A percentile compares a stretch with the other conserved stretches of the same genome.
Evolutionary conservation across 129 eudicot genomes (phyloP).

Genomic region (Centrapalus pauciflorus): DNA sequence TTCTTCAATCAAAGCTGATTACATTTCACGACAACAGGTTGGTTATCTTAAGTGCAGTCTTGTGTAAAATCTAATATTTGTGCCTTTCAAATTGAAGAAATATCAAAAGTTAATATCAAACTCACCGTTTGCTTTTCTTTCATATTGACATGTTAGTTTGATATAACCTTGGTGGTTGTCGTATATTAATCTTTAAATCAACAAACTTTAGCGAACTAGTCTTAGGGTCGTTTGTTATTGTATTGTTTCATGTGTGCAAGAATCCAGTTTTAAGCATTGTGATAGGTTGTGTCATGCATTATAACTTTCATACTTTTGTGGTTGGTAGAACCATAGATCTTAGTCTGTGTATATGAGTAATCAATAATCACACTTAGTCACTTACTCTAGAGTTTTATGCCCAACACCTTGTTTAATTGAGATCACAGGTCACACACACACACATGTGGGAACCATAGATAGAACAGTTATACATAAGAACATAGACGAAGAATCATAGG

Average conservation of each 20-base stretch:
- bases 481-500: too few relatives aligned
- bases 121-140: not conserved
- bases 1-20: conserved; percentile 85
- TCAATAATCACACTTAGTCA: too few relatives aligned
- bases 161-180: not conserved
- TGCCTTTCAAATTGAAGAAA: not conserved
- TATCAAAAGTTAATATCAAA: conserved; percentile 1
- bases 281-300: too few relatives aligned
- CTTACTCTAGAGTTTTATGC: too few relatives aligned
- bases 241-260: too few relatives aligned
- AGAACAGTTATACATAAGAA: too few relatives aligned
- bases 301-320: not conserved
- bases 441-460: too few relatives aligned
- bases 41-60: conserved; percentile 31
- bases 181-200: not conserved
- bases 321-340: not conserved
- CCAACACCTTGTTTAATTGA: too few relatives aligned
- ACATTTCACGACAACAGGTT: conserved; percentile 97
- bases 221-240: not conserved
- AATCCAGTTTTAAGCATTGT: not conserved
- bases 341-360: too few relatives aligned
- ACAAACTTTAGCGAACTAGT: not conserved
- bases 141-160: not conserved
- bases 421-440: too few relatives aligned
- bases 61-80: not conserved